A percentile compares a stretch with the other conserved stretches of the same genome.
These are phyloP conservation scores for Pleurostoma richardsiae DNA, from an alignment of 2,329 filamentous ascomycete genomes.

Conservation along the genomic window DNA sequence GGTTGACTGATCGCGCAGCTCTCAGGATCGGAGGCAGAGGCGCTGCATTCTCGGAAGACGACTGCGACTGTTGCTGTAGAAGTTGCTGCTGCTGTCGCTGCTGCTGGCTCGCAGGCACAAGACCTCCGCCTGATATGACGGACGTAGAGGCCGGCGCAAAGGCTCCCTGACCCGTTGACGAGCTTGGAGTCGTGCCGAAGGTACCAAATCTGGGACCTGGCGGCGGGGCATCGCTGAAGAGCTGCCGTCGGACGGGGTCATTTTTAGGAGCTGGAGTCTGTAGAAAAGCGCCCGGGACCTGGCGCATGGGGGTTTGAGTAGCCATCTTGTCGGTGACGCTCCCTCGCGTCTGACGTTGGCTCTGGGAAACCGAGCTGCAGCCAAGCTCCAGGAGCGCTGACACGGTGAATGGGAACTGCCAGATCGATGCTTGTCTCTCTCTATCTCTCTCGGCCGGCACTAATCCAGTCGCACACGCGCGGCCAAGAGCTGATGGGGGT, in stretches of 20 bases:
- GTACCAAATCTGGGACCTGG: constrained; percentile 9
- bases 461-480: too few relatives aligned
- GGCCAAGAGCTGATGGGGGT: too few relatives aligned
- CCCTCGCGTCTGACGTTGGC: constrained; percentile 4
- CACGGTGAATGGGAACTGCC: too few relatives aligned
- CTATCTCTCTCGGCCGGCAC: too few relatives aligned
- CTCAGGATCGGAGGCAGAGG: constrained; percentile 67
- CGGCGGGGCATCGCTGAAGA: constrained; percentile 32
- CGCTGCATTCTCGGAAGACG: constrained; percentile 32
- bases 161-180: constrained; percentile 8
- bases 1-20: constrained; percentile 79
- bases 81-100: neutral
- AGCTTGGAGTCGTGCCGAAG: constrained; percentile 10
- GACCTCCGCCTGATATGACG: constrained; percentile 15
- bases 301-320: constrained; percentile 63
- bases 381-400: too few relatives aligned
- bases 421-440: too few relatives aligned
- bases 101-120: constrained; percentile 28
- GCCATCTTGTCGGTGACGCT: constrained; percentile 36
- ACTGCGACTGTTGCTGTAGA: constrained; percentile 15
- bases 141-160: constrained; percentile 12
- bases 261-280: constrained; percentile 62
- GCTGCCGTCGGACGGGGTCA: constrained; percentile 45
- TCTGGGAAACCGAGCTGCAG: neutral
- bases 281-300: constrained; percentile 70